Evolutionary conservation across 2,329 filamentous ascomycete species (phyloP), one percentile per base, ranked within the genome.

Genomic region (Hymenoscyphus occultus): DNA sequence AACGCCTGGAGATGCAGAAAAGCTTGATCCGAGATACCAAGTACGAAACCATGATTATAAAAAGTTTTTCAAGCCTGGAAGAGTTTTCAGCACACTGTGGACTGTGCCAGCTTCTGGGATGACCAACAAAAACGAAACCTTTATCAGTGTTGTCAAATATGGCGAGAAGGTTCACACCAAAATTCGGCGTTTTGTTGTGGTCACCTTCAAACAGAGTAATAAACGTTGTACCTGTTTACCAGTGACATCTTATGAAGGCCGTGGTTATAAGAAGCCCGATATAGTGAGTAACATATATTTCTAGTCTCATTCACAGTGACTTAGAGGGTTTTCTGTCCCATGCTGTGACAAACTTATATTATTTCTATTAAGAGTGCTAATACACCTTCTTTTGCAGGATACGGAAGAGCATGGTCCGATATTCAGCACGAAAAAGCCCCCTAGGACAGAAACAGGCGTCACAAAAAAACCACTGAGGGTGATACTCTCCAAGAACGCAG

Each of bases 61-160:
- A 22, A 66, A 59, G 16, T 72, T 70, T 32, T 72, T 71, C 57
- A 62, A 28, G 42, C n/a, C 51, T 22, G 71, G 71, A 6, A 67
- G 71, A 32, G 68, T 72, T 5, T 72, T 72, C 56, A 70, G 67
- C 35, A 72, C 69, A 1, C 56, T 71, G 9, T 72, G 71, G 71
- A 70, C 68, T 0, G 69, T 68, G 32, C 57, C 67, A 31, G 56
- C 60, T 28, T 59, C 63, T n/a, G 60, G 19, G 2, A 54, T 19
- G 40, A 60, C 62, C 19, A 66, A 66, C 39, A 63, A 63, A n/a
- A 54, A 63, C 31, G 14, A 62, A 14, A 66, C 67, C 13, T 70
- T 70, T 35, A 56, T 61, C 9, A 70, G 64, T 60, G n/a, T 57
- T 22, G 65, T 70, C 12, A 62, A 51, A 16, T 69, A 67, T 56